Conservation (phyloP, 108 stramenopile species). For the Asterionellopsis glacialis region DNA sequence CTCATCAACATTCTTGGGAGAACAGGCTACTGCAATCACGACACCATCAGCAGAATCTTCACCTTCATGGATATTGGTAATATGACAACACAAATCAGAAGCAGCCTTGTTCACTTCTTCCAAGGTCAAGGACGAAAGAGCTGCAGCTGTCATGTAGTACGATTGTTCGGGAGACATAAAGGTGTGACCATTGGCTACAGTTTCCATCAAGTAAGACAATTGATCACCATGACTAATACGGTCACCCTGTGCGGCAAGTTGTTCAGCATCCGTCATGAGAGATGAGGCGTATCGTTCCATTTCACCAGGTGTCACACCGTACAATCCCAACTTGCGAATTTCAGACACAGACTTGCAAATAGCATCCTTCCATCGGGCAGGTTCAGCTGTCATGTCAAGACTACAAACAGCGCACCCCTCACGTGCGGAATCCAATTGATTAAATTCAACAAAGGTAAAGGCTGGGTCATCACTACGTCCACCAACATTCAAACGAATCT, state of each 20-base stretch:
- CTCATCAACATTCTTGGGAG: slow-evolving; percentile 56
- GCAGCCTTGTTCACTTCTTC: slow-evolving; percentile 94
- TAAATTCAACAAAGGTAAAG: slow-evolving; percentile 97
- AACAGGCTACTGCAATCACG: slow-evolving; percentile 78
- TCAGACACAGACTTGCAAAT: slow-evolving; percentile 85
- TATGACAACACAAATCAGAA: slow-evolving; percentile 88
- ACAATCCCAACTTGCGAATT: slow-evolving; percentile 87
- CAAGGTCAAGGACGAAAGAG: slow-evolving; percentile 82
- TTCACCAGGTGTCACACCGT: slow-evolving; percentile 88
- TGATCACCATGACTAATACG: slow-evolving; percentile 91
- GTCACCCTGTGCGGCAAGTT: slow-evolving; percentile 92
- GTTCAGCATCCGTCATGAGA: slow-evolving; percentile 89
- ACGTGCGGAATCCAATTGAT: slow-evolving; percentile 94
- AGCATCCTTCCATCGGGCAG: slow-evolving; percentile 91
- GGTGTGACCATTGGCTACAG: slow-evolving; percentile 93
- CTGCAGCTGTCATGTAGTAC: slow-evolving; percentile 81
- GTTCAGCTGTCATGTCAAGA: slow-evolving; percentile 94
- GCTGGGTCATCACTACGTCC: slow-evolving; percentile 89
- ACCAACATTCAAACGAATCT: slow-evolving; percentile 94
- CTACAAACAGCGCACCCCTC: slow-evolving; percentile 97
- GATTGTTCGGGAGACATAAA: slow-evolving; percentile 95
- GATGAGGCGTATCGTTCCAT: slow-evolving; percentile 92
- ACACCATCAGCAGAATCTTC: slow-evolving; percentile 51
- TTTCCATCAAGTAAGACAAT: slow-evolving; percentile 94
- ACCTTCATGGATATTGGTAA: slow-evolving; percentile 73